A percentile compares a stretch with the other conserved stretches of the same genome.
Evolutionary conservation across 2,329 filamentous ascomycete species (phyloP).

Genomic region (Aspergillus pseudoviridinutans): DNA sequence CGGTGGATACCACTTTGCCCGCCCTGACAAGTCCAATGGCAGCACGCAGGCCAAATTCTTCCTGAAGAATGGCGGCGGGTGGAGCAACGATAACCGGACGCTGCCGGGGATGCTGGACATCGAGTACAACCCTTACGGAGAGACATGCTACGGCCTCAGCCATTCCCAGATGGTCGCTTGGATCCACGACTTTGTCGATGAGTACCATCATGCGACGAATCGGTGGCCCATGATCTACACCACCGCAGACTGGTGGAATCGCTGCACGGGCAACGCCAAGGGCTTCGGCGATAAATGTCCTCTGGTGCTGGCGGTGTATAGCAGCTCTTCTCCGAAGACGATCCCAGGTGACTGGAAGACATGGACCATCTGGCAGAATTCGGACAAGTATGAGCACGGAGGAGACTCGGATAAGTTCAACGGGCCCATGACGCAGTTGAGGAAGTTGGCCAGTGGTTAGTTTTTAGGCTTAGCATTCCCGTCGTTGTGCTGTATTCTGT

Average conservation of each 20-base stretch:
- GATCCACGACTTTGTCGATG: constrained; percentile 51
- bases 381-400: constrained; percentile 12
- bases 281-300: constrained; percentile 47
- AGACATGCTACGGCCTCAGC: constrained; percentile 45
- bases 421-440: constrained; percentile 9
- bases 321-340: constrained; percentile 35
- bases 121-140: constrained; percentile 40
- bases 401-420: constrained; percentile 19
- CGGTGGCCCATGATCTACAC: constrained; percentile 53
- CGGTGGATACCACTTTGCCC: constrained; percentile 55
- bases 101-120: constrained; percentile 56
- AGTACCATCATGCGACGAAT: constrained; percentile 45
- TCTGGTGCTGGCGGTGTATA: constrained; percentile 47
- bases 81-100: constrained; percentile 51
- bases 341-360: constrained; percentile 45
- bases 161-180: constrained; percentile 46
- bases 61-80: constrained; percentile 50
- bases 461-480: neutral
- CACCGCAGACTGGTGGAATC: constrained; percentile 50
- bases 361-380: constrained; percentile 17
- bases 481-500: neutral
- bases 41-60: constrained; percentile 51
- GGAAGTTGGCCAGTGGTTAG: constrained; percentile 6
- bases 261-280: constrained; percentile 49
- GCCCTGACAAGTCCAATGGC: constrained; percentile 42